phyloP scores from a whole-genome alignment of 305 asterid genomes.

The Fraxinus velutina region DNA sequence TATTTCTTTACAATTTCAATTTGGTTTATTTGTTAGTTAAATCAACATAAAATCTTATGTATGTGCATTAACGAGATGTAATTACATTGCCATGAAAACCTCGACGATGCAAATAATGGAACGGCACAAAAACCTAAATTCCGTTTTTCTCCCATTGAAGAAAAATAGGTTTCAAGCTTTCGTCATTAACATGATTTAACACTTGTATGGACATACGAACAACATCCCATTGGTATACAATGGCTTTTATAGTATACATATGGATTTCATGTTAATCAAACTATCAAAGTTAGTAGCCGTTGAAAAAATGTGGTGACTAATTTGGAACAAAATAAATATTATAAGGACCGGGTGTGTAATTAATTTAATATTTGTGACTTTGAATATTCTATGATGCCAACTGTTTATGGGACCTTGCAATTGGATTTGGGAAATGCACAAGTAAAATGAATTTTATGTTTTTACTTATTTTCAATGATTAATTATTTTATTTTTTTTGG shows the following conservation, averaged over 20 bases:
- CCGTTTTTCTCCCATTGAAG: background rate
- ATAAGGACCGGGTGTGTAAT: background rate
- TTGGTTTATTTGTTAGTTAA: background rate
- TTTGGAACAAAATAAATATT: background rate
- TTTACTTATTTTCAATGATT: background rate
- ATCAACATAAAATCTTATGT: background rate
- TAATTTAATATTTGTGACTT: background rate
- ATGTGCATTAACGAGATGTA: background rate
- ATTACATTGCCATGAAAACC: background rate
- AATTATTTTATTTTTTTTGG: background rate
- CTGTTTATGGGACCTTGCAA: background rate
- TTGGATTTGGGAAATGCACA: background rate
- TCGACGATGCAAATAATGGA: background rate
- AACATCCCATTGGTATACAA: background rate
- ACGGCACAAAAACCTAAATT: background rate
- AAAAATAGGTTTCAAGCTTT: background rate
- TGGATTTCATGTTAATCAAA: background rate
- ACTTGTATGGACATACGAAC: background rate
- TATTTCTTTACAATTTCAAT: background rate
- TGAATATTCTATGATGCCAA: background rate
- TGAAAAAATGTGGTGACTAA: background rate
- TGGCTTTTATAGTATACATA: background rate
- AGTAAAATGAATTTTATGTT: background rate
- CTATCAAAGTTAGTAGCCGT: background rate
- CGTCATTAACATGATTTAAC: background rate